A percentile compares a stretch with the other conserved stretches of the same genome.
phyloP scores from a whole-genome alignment of 306 rosid species.

The Cicer arietinum region DNA sequence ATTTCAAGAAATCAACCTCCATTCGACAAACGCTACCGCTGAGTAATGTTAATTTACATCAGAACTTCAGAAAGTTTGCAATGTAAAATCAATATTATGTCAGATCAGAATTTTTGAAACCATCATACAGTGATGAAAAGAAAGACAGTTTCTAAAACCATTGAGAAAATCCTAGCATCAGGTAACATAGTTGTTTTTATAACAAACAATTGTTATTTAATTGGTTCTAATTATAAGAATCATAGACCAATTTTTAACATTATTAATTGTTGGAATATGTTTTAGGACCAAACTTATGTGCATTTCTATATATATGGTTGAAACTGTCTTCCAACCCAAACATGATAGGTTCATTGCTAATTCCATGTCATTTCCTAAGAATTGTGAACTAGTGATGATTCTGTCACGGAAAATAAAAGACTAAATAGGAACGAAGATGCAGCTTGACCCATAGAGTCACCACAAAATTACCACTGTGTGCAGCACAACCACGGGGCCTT shows the following conservation, averaged over 20 bases:
- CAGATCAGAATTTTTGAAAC: slow-evolving; percentile 23
- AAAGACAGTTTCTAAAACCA: slow-evolving; percentile 8
- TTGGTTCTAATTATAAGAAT: not conserved
- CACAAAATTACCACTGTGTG: not conserved
- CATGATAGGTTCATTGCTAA: not conserved
- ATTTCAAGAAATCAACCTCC: slow-evolving; percentile 36
- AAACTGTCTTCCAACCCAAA: not conserved
- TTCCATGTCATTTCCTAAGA: not conserved
- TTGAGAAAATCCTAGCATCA: slow-evolving; percentile 6
- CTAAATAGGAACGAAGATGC: not conserved
- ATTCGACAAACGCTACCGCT: not conserved
- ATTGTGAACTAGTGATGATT: not conserved
- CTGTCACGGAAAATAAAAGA: not conserved
- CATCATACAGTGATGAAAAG: slow-evolving; percentile 9
- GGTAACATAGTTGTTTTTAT: not conserved
- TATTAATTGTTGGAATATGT: not conserved
- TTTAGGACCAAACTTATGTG: not conserved
- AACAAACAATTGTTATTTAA: not conserved
- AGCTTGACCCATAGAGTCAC: not conserved
- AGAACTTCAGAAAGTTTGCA: slow-evolving; percentile 11
- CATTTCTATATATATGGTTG: not conserved
- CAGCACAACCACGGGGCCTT: not conserved
- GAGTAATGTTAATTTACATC: slow-evolving; percentile 28
- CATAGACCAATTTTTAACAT: not conserved
- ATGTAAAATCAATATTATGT: slow-evolving; percentile 5